These are phyloP conservation scores for Aspergillus neoniger DNA, from an alignment of 2,329 filamentous ascomycete species.

Conservation along the genomic window DNA sequence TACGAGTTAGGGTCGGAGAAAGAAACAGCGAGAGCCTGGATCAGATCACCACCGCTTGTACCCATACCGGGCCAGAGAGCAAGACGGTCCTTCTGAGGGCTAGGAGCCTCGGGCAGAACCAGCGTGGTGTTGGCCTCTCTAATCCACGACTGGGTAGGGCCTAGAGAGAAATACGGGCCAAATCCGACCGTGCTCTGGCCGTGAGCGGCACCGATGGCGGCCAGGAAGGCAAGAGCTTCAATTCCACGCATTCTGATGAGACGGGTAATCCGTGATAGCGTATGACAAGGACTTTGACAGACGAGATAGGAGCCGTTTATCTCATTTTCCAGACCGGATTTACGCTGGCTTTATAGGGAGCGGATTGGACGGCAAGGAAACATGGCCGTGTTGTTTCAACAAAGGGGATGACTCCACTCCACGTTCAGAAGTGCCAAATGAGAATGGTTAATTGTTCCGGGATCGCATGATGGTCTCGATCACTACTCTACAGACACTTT, in stretches of 20 bases:
- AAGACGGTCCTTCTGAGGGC: conserved; percentile 29
- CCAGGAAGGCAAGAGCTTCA: conserved; percentile 15
- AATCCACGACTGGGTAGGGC: conserved; percentile 35
- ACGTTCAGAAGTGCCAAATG: not conserved
- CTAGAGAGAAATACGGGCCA: conserved; percentile 35
- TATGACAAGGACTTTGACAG: not conserved
- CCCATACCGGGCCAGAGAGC: conserved; percentile 39
- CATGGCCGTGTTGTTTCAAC: not conserved
- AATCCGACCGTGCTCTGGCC: conserved; percentile 28
- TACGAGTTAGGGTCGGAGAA: conserved; percentile 31
- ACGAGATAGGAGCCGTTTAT: not conserved
- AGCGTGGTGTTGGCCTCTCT: conserved; percentile 35
- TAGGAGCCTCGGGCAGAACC: conserved; percentile 31
- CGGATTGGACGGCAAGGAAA: not conserved
- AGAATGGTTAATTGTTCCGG: not conserved
- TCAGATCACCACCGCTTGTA: conserved; percentile 34
- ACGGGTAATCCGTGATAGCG: not conserved
- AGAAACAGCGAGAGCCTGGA: conserved; percentile 36
- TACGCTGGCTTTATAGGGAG: not conserved
- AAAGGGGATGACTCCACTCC: not conserved
- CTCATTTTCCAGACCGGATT: not conserved
- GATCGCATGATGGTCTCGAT: not conserved
- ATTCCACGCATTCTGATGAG: conserved; percentile 3
- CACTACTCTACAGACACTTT: not conserved
- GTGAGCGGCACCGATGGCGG: conserved; percentile 17